phyloP scores from a whole-genome alignment of 148 eudicot species.

The Amaranthus hypochondriacus region DNA sequence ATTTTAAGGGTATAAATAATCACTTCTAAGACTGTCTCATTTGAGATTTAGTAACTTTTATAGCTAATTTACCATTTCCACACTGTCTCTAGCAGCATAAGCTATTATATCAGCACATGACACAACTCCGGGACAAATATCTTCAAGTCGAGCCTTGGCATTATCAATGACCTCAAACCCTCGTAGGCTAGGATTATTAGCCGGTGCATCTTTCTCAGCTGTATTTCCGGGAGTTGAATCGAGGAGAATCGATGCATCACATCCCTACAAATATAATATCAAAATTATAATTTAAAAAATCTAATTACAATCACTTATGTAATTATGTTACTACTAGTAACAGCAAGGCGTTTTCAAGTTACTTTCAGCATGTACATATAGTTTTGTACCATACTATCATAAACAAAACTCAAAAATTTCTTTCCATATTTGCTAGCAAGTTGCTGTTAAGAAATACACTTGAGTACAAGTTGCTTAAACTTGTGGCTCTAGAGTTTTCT shows the following conservation, averaged over 20 bases:
- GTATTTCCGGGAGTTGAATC: slow-evolving; percentile 60
- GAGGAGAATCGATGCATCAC: slow-evolving; percentile 86
- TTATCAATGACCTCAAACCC: slow-evolving; percentile 80
- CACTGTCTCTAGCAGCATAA: slow-evolving; percentile 75
- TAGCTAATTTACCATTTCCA: slow-evolving; percentile 47
- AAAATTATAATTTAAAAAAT: background rate
- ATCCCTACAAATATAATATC: slow-evolving; percentile 41
- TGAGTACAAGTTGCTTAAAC: background rate
- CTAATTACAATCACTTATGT: too few species aligned
- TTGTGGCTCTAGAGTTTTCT: background rate
- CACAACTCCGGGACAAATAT: slow-evolving; percentile 52
- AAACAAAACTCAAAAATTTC: background rate
- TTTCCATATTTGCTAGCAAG: background rate
- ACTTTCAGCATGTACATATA: too few species aligned
- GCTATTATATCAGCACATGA: slow-evolving; percentile 93
- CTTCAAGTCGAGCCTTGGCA: slow-evolving; percentile 66
- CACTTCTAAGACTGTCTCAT: too few species aligned
- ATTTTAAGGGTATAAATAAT: too few species aligned
- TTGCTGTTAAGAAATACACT: background rate
- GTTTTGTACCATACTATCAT: too few species aligned
- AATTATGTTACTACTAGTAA: background rate
- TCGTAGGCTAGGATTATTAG: slow-evolving; percentile 64
- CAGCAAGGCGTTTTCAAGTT: too few species aligned
- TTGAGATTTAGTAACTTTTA: background rate
- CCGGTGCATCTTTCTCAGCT: slow-evolving; percentile 84